Evolutionary conservation across 495 filamentous ascomycete genomes (phyloP).

Genomic region (Penicilliopsis zonata): DNA sequence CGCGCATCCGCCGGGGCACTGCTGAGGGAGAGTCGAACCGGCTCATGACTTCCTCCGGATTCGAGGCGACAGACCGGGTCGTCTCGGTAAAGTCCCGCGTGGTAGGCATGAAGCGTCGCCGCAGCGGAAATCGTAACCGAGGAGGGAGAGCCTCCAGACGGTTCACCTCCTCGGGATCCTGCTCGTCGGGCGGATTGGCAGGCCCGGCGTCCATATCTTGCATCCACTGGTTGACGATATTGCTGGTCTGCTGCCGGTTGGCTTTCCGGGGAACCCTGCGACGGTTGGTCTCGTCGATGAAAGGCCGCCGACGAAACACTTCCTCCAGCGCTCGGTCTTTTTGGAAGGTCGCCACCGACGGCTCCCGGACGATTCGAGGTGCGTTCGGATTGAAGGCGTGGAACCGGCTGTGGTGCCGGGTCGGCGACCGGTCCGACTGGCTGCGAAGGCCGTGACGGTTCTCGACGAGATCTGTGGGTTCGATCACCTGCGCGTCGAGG

Average conservation of each 20-base stretch:
- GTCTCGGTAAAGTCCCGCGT: constrained; percentile 40
- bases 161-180: constrained; percentile 45
- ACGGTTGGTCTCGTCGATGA: constrained; percentile 27
- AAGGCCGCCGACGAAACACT: constrained; percentile 62
- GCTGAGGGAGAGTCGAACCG: constrained; percentile 20
- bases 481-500: constrained; percentile 56
- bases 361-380: constrained; percentile 58
- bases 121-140: constrained; percentile 18
- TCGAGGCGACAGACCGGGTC: constrained; percentile 41
- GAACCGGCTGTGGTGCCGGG: constrained; percentile 37
- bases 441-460: constrained; percentile 18
- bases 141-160: constrained; percentile 37
- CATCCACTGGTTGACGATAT: constrained; percentile 79
- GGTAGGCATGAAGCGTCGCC: constrained; percentile 13
- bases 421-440: too few species aligned
- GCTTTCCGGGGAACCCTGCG: constrained; percentile 37
- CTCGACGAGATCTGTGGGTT: constrained; percentile 59
- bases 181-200: constrained; percentile 49
- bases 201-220: constrained; percentile 55
- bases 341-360: constrained; percentile 70
- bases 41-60: constrained; percentile 40
- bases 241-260: constrained; percentile 54
- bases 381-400: constrained; percentile 53
- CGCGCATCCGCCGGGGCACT: constrained; percentile 12
- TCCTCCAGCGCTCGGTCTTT: constrained; percentile 89